Conservation (phyloP, 2,329 filamentous ascomycete genomes). For the Pseudogymnoascus sp. region DNA sequence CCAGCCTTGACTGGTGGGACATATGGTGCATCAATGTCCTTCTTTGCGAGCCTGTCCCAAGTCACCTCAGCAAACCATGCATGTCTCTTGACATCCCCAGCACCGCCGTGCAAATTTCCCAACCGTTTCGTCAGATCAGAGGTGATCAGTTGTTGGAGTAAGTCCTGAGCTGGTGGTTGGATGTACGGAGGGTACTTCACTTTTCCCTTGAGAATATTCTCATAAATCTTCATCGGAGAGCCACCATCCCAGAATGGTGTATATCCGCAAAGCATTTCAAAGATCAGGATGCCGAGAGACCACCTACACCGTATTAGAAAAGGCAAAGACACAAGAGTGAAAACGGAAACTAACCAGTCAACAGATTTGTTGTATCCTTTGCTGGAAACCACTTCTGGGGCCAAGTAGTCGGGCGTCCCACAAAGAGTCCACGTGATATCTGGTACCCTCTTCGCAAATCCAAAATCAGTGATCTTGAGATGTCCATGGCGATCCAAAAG, state of each 20-base stretch:
- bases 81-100: slow-evolving; percentile 89
- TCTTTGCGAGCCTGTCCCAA: slow-evolving; percentile 87
- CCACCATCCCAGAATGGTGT: slow-evolving; percentile 98
- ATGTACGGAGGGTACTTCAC: slow-evolving; percentile 97
- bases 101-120: slow-evolving; percentile 85
- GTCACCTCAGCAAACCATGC: slow-evolving; percentile 97
- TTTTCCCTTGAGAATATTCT: slow-evolving; percentile 92
- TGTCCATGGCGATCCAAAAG: slow-evolving; percentile 88
- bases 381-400: slow-evolving; percentile 95
- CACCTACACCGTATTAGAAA: slow-evolving; percentile 52
- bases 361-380: slow-evolving; percentile 99
- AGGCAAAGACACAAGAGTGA: slow-evolving; percentile 9
- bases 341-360: slow-evolving; percentile 65
- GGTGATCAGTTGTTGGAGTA: slow-evolving; percentile 88
- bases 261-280: slow-evolving; percentile 98
- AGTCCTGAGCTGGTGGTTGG: slow-evolving; percentile 85
- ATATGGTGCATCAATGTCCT: slow-evolving; percentile 97
- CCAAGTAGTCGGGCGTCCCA: slow-evolving; percentile 93
- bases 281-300: slow-evolving; percentile 96
- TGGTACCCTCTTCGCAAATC: slow-evolving; percentile 94
- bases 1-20: slow-evolving; percentile 92
- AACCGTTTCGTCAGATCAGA: slow-evolving; percentile 89
- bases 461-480: slow-evolving; percentile 96
- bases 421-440: slow-evolving; percentile 99
- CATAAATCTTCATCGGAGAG: slow-evolving; percentile 98